Evolutionary conservation across 139 green algal genomes (phyloP).

Genomic region (Auxenochlorella pyrenoidosa): DNA sequence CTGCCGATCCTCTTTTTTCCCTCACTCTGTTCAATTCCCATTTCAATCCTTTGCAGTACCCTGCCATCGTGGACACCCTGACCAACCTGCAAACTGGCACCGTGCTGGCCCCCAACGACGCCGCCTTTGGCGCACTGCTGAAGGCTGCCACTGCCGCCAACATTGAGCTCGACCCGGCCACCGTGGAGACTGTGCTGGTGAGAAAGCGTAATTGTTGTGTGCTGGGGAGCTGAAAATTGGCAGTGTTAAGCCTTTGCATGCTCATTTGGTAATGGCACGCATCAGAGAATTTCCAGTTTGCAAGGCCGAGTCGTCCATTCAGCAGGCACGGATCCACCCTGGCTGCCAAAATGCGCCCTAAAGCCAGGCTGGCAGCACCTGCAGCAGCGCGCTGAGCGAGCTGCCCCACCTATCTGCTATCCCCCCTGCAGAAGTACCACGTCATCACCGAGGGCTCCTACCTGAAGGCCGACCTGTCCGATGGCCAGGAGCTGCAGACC

Average conservation of each 20-base stretch:
- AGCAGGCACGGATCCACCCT: no score
- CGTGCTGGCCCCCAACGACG: neutral
- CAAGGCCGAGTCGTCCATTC: no score
- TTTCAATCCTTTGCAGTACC: neutral
- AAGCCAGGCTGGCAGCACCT: neutral
- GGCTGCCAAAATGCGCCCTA: no score
- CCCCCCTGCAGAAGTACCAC: neutral
- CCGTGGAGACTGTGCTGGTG: neutral
- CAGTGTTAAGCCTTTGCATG: neutral
- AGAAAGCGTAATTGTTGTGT: neutral
- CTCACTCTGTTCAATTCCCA: neutral
- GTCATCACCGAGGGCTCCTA: neutral
- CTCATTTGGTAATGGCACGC: no score
- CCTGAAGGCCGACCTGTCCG: neutral
- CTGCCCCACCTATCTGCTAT: neutral
- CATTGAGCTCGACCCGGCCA: neutral
- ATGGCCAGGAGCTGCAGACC: constrained; percentile 11
- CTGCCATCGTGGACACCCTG: neutral
- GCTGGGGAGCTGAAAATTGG: neutral
- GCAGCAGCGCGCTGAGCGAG: neutral
- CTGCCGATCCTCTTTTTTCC: no score
- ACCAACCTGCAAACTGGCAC: neutral
- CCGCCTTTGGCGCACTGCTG: neutral
- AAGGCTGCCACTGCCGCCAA: neutral
- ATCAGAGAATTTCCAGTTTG: no score